Percentiles rank a stretch among this genome's conserved stretches.
These are phyloP conservation scores for Nannochloropsis oceanica DNA, from an alignment of 108 stramenopile species.

Conservation along the genomic window DNA sequence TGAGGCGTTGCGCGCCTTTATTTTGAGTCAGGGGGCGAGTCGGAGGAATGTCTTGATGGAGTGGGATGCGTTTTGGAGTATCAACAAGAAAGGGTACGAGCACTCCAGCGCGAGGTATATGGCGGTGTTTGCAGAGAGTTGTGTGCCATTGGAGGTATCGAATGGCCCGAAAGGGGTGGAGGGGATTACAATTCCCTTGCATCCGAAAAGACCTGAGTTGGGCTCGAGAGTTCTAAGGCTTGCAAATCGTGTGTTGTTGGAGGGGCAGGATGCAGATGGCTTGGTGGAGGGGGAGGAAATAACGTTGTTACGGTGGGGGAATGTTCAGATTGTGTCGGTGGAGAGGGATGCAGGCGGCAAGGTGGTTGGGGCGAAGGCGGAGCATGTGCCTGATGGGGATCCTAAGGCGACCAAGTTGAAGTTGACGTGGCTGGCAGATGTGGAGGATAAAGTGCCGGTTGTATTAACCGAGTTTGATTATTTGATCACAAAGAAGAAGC, in stretches of 20 bases:
- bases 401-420: conserved; percentile 80
- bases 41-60: conserved; percentile 87
- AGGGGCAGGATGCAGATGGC: conserved; percentile 69
- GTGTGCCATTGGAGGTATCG: conserved; percentile 51
- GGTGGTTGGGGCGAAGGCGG: conserved; percentile 1
- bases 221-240: conserved; percentile 60
- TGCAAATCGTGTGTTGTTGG: conserved; percentile 53
- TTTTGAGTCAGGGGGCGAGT: conserved; percentile 35
- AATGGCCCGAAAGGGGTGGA: conserved; percentile 45
- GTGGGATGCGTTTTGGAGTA: conserved; percentile 94
- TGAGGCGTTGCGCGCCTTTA: conserved; percentile 62
- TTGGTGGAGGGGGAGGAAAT: conserved; percentile 71
- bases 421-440: conserved; percentile 75
- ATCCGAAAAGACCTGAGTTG: conserved; percentile 60
- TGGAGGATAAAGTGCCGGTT: conserved; percentile 37
- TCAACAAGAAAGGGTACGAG: conserved; percentile 93
- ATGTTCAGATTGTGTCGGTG: conserved; percentile 45
- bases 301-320: conserved; percentile 80
- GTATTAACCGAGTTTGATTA: conserved; percentile 87
- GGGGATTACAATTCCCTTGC: conserved; percentile 25
- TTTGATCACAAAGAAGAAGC: conserved; percentile 68
- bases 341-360: conserved; percentile 45
- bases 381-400: conserved; percentile 60
- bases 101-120: conserved; percentile 74
- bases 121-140: conserved; percentile 62